These are phyloP conservation scores for Phytopythium mirpurense DNA, from an alignment of 352 stramenopile genomes.

Conservation along the genomic window DNA sequence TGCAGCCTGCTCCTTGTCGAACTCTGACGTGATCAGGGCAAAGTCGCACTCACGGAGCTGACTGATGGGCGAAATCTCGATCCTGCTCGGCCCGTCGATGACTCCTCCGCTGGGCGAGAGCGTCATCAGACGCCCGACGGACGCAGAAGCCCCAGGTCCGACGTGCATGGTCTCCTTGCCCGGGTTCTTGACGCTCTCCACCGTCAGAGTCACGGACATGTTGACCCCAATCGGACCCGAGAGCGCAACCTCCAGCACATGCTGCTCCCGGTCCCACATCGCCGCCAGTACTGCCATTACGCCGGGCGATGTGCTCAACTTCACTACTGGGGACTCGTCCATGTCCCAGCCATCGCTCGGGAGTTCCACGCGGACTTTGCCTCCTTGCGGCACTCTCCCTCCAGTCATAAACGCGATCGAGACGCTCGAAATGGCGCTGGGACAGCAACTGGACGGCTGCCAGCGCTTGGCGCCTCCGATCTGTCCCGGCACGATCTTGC, in stretches of 20 bases:
- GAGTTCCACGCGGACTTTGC: conserved; percentile 50
- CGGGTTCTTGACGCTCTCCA: conserved; percentile 49
- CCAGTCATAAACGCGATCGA: conserved; percentile 40
- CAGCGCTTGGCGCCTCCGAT: conserved; percentile 38
- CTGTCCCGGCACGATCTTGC: conserved; percentile 43
- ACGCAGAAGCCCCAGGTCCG: conserved; percentile 1
- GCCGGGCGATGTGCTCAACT: conserved; percentile 28
- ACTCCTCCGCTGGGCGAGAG: conserved; percentile 39
- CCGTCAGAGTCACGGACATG: conserved; percentile 30
- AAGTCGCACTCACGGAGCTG: conserved; percentile 60
- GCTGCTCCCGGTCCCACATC: conserved; percentile 39
- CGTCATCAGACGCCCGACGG: conserved; percentile 40
- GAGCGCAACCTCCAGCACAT: conserved; percentile 50
- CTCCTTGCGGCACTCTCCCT: conserved; percentile 29
- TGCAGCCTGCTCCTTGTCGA: conserved; percentile 4
- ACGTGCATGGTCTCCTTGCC: conserved; percentile 29
- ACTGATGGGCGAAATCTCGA: conserved; percentile 63
- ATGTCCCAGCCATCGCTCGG: conserved; percentile 56
- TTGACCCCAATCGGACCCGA: conserved; percentile 21
- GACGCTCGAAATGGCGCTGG: conserved; percentile 41
- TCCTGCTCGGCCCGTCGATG: conserved; percentile 47
- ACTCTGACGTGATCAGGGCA: conserved; percentile 16
- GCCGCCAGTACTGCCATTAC: conserved; percentile 24
- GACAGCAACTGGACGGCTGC: conserved; percentile 57
- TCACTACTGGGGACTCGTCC: conserved; percentile 32